These are phyloP conservation scores for Amniculicola lignicola DNA, from an alignment of 495 filamentous ascomycete species.

Conservation along the genomic window DNA sequence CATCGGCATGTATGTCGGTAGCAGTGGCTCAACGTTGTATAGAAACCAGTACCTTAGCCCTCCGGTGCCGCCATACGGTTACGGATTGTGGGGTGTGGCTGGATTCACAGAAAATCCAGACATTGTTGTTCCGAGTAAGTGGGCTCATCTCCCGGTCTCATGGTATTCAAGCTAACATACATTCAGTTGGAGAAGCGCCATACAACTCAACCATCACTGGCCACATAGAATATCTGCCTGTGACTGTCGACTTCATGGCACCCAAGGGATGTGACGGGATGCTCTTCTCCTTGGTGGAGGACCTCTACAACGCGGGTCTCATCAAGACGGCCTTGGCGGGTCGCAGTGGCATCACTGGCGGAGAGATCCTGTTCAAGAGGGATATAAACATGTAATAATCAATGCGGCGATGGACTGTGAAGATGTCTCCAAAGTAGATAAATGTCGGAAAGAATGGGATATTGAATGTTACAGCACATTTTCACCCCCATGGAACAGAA, in stretches of 20 bases:
- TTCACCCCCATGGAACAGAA: too few species aligned
- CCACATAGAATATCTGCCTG: conserved; percentile 56
- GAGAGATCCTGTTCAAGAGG: conserved; percentile 35
- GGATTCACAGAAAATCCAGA: conserved; percentile 54
- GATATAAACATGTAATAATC: conserved; percentile 1
- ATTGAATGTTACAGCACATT: too few species aligned
- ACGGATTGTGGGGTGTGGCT: conserved; percentile 45
- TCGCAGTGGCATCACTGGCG: conserved; percentile 35
- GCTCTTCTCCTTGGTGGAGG: conserved; percentile 54
- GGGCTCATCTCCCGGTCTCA: too few species aligned
- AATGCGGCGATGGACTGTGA: too few species aligned
- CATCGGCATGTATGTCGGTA: conserved; percentile 42
- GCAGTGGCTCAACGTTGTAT: conserved; percentile 13
- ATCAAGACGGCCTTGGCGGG: conserved; percentile 49
- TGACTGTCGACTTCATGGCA: conserved; percentile 57
- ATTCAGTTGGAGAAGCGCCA: conserved; percentile 54
- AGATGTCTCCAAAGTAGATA: too few species aligned
- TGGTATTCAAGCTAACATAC: too few species aligned
- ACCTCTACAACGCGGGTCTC: conserved; percentile 51
- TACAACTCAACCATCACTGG: conserved; percentile 54
- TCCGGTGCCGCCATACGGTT: conserved; percentile 46
- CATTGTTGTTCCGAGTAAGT: conserved; percentile 55
- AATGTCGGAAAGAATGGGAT: too few species aligned
- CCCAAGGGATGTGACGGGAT: conserved; percentile 62
- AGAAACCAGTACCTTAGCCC: conserved; percentile 41